Percentiles rank a stretch among this genome's conserved stretches.
phyloP scores from a whole-genome alignment of 2,329 filamentous ascomycete genomes.

The Aspergillus novoparasiticus region DNA sequence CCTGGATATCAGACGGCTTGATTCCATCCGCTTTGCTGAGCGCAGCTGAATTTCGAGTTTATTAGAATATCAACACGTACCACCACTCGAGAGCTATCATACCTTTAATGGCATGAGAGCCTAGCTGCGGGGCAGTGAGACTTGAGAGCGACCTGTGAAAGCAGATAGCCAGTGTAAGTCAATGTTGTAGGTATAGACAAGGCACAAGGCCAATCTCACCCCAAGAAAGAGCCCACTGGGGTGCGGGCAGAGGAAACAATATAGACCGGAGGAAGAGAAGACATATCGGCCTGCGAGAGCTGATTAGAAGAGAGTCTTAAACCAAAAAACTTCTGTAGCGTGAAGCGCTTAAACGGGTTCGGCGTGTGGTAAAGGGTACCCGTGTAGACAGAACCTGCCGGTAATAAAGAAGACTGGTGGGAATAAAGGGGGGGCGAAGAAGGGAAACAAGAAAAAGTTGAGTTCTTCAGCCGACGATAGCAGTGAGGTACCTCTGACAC shows the following conservation, averaged over 20 bases:
- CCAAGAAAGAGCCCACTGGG: slow-evolving; percentile 90
- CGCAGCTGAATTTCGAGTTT: slow-evolving; percentile 56
- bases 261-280: slow-evolving; percentile 84
- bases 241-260: slow-evolving; percentile 92
- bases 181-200: slow-evolving; percentile 7
- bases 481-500: background rate
- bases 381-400: background rate
- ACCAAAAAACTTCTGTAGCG: background rate
- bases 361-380: background rate
- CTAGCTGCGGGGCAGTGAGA: slow-evolving; percentile 82
- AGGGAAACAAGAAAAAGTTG: background rate
- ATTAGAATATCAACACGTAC: slow-evolving; percentile 15
- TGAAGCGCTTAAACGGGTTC: background rate
- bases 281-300: slow-evolving; percentile 58
- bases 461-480: background rate
- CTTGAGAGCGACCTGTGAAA: slow-evolving; percentile 76
- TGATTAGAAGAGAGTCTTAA: background rate
- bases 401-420: background rate
- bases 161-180: slow-evolving; percentile 17
- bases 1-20: slow-evolving; percentile 86
- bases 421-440: background rate
- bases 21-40: slow-evolving; percentile 83
- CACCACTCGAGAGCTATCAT: slow-evolving; percentile 30
- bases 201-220: slow-evolving; percentile 57
- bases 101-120: slow-evolving; percentile 92